Percentiles rank a stretch among this genome's conserved stretches.
phyloP scores from a whole-genome alignment of 768 basidiomycete genomes.

The Calocera cornea region DNA sequence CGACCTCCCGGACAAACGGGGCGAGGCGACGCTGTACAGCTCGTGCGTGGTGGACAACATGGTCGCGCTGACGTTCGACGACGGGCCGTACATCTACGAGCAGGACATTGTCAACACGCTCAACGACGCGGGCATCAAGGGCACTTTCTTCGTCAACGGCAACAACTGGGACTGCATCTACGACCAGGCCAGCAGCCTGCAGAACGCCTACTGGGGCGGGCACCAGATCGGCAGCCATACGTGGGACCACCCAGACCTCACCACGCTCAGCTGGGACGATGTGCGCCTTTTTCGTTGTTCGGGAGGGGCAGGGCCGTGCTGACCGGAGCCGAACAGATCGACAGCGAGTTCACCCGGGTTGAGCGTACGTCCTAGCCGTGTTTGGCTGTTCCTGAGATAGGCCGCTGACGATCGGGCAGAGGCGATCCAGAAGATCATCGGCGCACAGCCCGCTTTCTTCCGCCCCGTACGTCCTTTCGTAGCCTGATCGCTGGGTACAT shows the following conservation, averaged over 20 bases:
- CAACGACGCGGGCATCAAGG: conserved; percentile 24
- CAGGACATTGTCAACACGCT: conserved; percentile 11
- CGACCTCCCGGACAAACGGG: background rate
- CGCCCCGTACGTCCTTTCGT: background rate
- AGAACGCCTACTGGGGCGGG: conserved; percentile 6
- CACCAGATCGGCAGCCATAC: conserved; percentile 11
- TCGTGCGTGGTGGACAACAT: background rate
- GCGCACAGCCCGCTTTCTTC: conserved; percentile 5
- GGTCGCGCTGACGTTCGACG: conserved; percentile 20
- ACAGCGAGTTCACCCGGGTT: background rate
- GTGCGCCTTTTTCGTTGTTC: background rate
- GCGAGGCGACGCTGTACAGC: background rate
- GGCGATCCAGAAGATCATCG: conserved; percentile 7
- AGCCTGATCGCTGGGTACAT: background rate
- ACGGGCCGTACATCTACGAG: conserved; percentile 18
- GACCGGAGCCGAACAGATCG: background rate
- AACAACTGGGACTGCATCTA: conserved; percentile 12
- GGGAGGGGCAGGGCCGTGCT: background rate
- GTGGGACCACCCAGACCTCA: conserved; percentile 9
- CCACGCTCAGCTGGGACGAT: background rate
- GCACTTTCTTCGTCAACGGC: conserved; percentile 29
- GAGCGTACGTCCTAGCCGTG: background rate
- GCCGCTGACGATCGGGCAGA: background rate
- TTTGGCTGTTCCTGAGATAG: background rate
- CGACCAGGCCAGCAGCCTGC: conserved; percentile 2